phyloP scores from a whole-genome alignment of 2,329 filamentous ascomycete genomes.

The Rhytidhysteron rufulum region DNA sequence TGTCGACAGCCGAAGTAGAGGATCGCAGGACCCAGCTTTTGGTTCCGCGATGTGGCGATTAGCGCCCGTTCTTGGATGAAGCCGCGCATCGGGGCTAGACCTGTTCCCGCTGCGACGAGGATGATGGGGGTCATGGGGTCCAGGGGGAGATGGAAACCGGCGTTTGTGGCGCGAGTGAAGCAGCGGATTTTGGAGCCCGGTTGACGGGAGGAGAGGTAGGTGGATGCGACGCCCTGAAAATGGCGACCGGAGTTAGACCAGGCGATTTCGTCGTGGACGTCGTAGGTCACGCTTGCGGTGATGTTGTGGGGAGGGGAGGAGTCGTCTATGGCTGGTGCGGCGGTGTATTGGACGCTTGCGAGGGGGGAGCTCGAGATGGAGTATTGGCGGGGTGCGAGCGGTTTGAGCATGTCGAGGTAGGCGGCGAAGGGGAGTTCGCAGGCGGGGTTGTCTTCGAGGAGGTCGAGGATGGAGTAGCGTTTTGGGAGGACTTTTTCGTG shows the following conservation, averaged over 20 bases:
- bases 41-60: constrained; percentile 12
- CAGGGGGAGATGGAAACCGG: constrained; percentile 35
- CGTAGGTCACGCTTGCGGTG: constrained; percentile 66
- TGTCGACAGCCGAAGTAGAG: constrained; percentile 60
- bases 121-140: constrained; percentile 44
- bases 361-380: constrained; percentile 23
- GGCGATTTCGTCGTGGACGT: constrained; percentile 49
- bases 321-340: too few species aligned
- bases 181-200: constrained; percentile 32
- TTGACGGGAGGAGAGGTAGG: too few species aligned
- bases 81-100: constrained; percentile 27
- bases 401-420: constrained; percentile 9
- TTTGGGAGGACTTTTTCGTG: constrained; percentile 35
- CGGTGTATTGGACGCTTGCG: too few species aligned
- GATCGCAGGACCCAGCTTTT: constrained; percentile 53
- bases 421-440: constrained; percentile 13
- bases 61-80: constrained; percentile 30
- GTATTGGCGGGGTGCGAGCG: constrained; percentile 9
- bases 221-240: constrained; percentile 34
- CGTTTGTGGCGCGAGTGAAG: constrained; percentile 27
- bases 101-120: constrained; percentile 35
- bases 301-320: too few species aligned
- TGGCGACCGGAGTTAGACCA: constrained; percentile 34
- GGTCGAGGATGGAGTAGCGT: constrained; percentile 23
- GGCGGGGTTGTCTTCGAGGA: constrained; percentile 14